A percentile compares a stretch with the other conserved stretches of the same genome.
These are phyloP conservation scores for Naegleria gruberi DNA, from an alignment of 208 protist species.

Conservation along the genomic window DNA sequence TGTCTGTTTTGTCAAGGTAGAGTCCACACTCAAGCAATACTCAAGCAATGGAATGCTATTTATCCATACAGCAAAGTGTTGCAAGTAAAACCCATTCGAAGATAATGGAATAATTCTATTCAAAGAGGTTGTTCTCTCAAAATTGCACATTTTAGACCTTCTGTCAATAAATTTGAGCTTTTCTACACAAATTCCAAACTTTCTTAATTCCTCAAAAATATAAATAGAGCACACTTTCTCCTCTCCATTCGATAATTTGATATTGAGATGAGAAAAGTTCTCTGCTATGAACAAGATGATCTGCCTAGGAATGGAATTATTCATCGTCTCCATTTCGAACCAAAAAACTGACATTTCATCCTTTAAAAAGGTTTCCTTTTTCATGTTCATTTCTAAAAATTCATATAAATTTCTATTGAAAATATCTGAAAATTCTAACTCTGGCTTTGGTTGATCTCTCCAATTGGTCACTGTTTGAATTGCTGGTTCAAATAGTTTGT, in stretches of 20 bases:
- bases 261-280: not conserved
- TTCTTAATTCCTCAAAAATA: not conserved
- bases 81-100: not conserved
- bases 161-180: not conserved
- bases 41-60: not conserved
- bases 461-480: not conserved
- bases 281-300: not conserved
- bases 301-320: not conserved
- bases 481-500: not conserved
- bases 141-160: not conserved
- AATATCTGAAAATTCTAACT: not conserved
- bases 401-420: not conserved
- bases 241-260: not conserved
- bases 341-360: not conserved
- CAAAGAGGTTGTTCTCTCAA: not conserved
- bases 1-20: too few species aligned
- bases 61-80: not conserved
- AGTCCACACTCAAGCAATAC: not conserved
- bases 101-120: not conserved
- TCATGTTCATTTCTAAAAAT: not conserved
- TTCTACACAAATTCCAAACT: not conserved
- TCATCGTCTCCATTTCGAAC: not conserved
- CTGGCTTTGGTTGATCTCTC: too few species aligned
- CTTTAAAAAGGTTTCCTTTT: not conserved
- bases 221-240: not conserved